Percentiles rank a stretch among this genome's conserved stretches.
phyloP scores from a whole-genome alignment of 2,329 filamentous ascomycete species.

The Nannizzia gypsea region DNA sequence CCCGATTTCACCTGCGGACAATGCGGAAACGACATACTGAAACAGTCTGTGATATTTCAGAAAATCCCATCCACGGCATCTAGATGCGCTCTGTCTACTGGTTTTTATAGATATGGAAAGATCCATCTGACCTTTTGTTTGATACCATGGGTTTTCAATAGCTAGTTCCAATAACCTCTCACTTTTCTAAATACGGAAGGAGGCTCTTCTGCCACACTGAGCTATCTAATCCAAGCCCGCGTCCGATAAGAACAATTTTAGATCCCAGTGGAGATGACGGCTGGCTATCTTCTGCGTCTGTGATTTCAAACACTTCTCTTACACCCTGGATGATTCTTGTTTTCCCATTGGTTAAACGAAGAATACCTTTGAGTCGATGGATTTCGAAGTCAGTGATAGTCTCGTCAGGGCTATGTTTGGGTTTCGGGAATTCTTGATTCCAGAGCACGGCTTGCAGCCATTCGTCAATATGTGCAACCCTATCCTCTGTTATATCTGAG shows the following conservation, averaged over 20 bases:
- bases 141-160: background rate
- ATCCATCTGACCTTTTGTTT: too few relatives aligned
- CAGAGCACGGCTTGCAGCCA: constrained; percentile 80
- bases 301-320: constrained; percentile 82
- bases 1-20: background rate
- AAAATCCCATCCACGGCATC: background rate
- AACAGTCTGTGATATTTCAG: background rate
- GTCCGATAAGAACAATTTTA: constrained; percentile 39
- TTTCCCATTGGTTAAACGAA: constrained; percentile 52
- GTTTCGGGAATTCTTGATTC: constrained; percentile 43
- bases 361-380: constrained; percentile 73
- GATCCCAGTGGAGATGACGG: constrained; percentile 20
- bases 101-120: background rate
- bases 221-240: constrained; percentile 27
- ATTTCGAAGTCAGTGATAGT: constrained; percentile 53
- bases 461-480: constrained; percentile 56
- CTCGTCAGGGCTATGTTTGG: background rate
- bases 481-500: constrained; percentile 44
- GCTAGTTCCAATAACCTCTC: background rate
- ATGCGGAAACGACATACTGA: background rate
- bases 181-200: background rate
- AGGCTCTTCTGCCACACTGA: constrained; percentile 28
- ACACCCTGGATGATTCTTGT: constrained; percentile 77
- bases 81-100: background rate
- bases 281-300: constrained; percentile 42